Evolutionary conservation across 129 eudicot species (phyloP).

Genomic region (Tagetes erecta): DNA sequence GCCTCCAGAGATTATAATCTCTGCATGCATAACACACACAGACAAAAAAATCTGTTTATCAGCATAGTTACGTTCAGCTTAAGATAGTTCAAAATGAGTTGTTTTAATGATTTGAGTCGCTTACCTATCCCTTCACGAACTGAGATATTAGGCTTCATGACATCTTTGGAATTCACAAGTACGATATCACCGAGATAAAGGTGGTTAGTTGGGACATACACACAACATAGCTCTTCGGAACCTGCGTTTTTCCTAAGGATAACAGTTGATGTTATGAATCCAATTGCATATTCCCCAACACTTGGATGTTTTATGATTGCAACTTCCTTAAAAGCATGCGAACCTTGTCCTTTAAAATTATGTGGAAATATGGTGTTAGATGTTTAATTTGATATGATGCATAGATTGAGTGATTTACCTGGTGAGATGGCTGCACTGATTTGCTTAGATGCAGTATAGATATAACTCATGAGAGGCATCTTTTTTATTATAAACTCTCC

Average conservation of each 20-base stretch:
- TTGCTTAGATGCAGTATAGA: slow-evolving; percentile 74
- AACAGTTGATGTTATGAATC: slow-evolving; percentile 68
- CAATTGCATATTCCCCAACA: slow-evolving; percentile 68
- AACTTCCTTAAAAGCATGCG: slow-evolving; percentile 77
- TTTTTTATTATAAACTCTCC: slow-evolving; percentile 76
- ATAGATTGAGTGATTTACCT: slow-evolving; percentile 38
- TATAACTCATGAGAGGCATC: slow-evolving; percentile 77
- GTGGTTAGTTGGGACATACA: slow-evolving; percentile 87
- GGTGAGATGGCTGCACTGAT: slow-evolving; percentile 80
- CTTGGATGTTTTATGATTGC: slow-evolving; percentile 78
- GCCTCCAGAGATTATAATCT: slow-evolving; percentile 85
- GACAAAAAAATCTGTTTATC: not conserved
- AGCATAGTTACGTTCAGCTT: not conserved
- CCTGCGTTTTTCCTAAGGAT: slow-evolving; percentile 57
- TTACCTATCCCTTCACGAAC: slow-evolving; percentile 87
- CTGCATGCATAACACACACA: slow-evolving; percentile 51
- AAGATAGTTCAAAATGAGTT: not conserved
- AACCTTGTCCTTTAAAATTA: slow-evolving; percentile 51
- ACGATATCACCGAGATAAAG: slow-evolving; percentile 77
- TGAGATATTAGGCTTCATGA: slow-evolving; percentile 75
- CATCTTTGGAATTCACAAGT: slow-evolving; percentile 66
- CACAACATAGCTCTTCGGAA: slow-evolving; percentile 69
- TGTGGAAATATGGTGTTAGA: not conserved
- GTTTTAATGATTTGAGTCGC: slow-evolving; percentile 5
- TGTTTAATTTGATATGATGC: not conserved